Evolutionary conservation across 2,329 filamentous ascomycete genomes (phyloP).

Genomic region (Penicillium sp.): DNA sequence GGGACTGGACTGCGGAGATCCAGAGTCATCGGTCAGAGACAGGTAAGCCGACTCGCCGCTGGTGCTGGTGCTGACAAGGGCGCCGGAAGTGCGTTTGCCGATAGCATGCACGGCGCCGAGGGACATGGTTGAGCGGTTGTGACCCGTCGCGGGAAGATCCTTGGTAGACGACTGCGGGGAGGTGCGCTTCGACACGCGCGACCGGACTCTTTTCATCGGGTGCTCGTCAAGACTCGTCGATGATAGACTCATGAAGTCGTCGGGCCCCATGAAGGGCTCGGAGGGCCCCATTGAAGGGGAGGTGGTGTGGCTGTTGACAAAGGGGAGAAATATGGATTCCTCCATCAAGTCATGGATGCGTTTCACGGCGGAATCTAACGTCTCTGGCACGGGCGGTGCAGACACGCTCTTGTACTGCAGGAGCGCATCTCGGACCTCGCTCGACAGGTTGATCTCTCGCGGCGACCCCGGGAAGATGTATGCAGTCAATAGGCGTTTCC

Average conservation of each 20-base stretch:
- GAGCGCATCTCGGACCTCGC: slow-evolving; percentile 71
- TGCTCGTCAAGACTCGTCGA: slow-evolving; percentile 26
- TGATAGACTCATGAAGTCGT: slow-evolving; percentile 31
- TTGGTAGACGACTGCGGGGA: slow-evolving; percentile 28
- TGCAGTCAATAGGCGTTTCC: slow-evolving; percentile 77
- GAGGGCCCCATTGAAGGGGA: slow-evolving; percentile 41
- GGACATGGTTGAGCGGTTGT: slow-evolving; percentile 26
- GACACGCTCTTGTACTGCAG: slow-evolving; percentile 53
- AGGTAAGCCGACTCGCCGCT: slow-evolving; percentile 34
- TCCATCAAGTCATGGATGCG: slow-evolving; percentile 97
- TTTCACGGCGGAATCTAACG: slow-evolving; percentile 69
- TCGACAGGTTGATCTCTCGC: slow-evolving; percentile 82
- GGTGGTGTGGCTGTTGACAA: slow-evolving; percentile 61
- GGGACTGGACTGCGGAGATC: slow-evolving; percentile 35
- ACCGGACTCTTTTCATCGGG: slow-evolving; percentile 21
- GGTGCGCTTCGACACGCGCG: slow-evolving; percentile 21
- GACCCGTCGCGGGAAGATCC: slow-evolving; percentile 24
- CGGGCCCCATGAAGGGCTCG: slow-evolving; percentile 35
- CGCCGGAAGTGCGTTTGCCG: slow-evolving; percentile 32
- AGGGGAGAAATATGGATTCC: slow-evolving; percentile 86
- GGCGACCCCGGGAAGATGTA: slow-evolving; percentile 81
- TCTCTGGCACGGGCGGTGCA: slow-evolving; percentile 62
- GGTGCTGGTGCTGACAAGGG: slow-evolving; percentile 30
- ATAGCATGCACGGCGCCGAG: slow-evolving; percentile 27
- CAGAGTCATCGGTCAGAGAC: slow-evolving; percentile 41